Percentiles rank a stretch among this genome's conserved stretches.
These are phyloP conservation scores for Ustilago shanxiensis DNA, from an alignment of 1,284 basidiomycete genomes.

Conservation along the genomic window DNA sequence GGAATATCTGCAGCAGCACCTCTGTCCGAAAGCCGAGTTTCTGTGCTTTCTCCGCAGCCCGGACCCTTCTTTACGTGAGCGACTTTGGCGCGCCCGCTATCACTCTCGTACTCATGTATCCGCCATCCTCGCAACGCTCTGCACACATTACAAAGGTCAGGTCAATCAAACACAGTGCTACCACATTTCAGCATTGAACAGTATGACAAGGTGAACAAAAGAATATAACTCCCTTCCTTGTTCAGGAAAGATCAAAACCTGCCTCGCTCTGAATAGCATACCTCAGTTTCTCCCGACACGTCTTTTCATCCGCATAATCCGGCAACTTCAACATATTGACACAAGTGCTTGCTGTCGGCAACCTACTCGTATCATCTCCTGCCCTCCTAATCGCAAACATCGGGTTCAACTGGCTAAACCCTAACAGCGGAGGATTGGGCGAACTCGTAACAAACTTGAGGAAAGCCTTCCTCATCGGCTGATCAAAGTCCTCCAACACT, in stretches of 20 bases:
- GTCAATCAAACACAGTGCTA: neutral
- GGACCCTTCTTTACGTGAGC: neutral
- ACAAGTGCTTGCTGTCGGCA: conserved; percentile 68
- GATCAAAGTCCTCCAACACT: conserved; percentile 59
- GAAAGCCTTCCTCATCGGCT: conserved; percentile 55
- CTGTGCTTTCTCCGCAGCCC: neutral
- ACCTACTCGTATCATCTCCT: conserved; percentile 59
- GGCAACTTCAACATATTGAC: conserved; percentile 69
- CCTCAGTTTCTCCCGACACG: conserved; percentile 60
- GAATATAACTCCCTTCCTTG: neutral
- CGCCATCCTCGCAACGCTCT: neutral
- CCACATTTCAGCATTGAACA: neutral
- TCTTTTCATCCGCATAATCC: conserved; percentile 55
- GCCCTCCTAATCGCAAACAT: conserved; percentile 64
- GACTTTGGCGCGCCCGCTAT: neutral
- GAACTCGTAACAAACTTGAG: conserved; percentile 68
- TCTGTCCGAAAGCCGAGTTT: conserved; percentile 6
- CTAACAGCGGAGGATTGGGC: conserved; percentile 67
- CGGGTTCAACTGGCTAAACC: conserved; percentile 66
- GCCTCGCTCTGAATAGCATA: conserved; percentile 66
- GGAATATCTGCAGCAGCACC: neutral
- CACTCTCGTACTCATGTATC: neutral
- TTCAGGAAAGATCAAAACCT: conserved; percentile 68
- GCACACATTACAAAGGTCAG: neutral
- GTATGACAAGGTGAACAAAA: neutral